A percentile compares a stretch with the other conserved stretches of the same genome.
Evolutionary conservation across 176 grass and related monocot genomes (phyloP).

Genomic region (Oryza longistaminata): DNA sequence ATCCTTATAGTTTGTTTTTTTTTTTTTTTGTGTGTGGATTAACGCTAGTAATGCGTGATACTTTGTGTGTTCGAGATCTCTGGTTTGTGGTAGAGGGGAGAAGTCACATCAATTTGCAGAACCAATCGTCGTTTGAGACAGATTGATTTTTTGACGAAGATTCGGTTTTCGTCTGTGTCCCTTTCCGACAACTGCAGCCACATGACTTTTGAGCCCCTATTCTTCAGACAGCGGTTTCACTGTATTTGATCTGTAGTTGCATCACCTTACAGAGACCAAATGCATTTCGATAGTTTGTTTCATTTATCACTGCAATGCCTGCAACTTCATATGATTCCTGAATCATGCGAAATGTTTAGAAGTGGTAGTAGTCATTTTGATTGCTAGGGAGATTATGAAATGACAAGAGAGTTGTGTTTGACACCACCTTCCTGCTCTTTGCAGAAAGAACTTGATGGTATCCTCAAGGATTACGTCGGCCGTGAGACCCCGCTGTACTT

Average conservation of each 20-base stretch:
- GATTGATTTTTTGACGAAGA: not conserved
- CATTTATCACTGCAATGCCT: not conserved
- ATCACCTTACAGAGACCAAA: too few species aligned
- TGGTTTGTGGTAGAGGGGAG: not conserved
- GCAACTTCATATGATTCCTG: not conserved
- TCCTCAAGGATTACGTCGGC: slow-evolving; percentile 91
- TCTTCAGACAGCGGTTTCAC: not conserved
- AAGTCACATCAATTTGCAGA: not conserved
- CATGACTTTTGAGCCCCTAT: not conserved
- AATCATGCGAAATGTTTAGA: not conserved
- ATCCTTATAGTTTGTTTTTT: not conserved
- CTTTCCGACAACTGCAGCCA: not conserved
- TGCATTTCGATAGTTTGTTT: not conserved
- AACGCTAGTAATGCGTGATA: not conserved
- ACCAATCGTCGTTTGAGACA: not conserved
- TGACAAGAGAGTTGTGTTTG: not conserved
- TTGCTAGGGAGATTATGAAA: not conserved
- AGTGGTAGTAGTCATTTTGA: not conserved
- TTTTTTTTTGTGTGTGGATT: not conserved
- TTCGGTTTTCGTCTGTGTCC: not conserved
- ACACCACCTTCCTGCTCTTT: not conserved
- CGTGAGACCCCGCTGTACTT: slow-evolving; percentile 96
- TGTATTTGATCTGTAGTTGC: not conserved
- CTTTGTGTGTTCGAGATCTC: not conserved
- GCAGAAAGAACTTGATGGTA: slow-evolving; percentile 76